These are phyloP conservation scores for Plasmodium vinckei DNA, from an alignment of 169 alveolate species.

Conservation along the genomic window DNA sequence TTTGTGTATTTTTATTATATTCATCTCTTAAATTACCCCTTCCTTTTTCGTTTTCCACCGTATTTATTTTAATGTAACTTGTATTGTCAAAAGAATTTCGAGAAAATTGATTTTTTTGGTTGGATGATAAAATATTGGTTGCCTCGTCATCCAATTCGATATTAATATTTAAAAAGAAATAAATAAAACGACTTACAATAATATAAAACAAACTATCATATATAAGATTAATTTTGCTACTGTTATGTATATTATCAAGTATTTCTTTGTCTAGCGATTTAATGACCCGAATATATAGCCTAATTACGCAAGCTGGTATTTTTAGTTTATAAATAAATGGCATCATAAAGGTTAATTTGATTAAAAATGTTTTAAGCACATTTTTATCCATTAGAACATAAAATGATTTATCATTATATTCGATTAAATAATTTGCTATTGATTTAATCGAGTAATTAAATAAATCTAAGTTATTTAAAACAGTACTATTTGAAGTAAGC, in stretches of 20 bases:
- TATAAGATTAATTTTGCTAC: conserved; percentile 41
- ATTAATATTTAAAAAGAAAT: conserved; percentile 62
- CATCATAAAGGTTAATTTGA: conserved; percentile 68
- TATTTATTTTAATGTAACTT: conserved; percentile 26
- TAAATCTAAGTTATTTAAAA: conserved; percentile 48
- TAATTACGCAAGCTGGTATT: conserved; percentile 70
- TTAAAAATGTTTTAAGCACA: conserved; percentile 40
- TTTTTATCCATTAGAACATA: conserved; percentile 57
- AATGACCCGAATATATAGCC: conserved; percentile 57
- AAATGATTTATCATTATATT: conserved; percentile 45
- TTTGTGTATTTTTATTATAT: too few species aligned
- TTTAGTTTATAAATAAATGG: conserved; percentile 66
- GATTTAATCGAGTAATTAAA: conserved; percentile 66
- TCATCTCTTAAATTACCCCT: background rate
- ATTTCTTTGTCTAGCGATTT: conserved; percentile 66
- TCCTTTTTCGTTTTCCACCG: conserved; percentile 16
- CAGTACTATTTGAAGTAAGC: conserved; percentile 38
- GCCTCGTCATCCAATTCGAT: conserved; percentile 71
- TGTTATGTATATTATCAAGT: conserved; percentile 44
- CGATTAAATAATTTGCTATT: conserved; percentile 69
- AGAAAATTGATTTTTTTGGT: conserved; percentile 35
- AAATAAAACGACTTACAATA: conserved; percentile 56
- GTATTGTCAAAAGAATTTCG: conserved; percentile 3
- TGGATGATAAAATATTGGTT: conserved; percentile 37
- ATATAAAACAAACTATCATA: conserved; percentile 65